Evolutionary conservation across 2,329 filamentous ascomycete species (phyloP).

Genomic region (Penicillium brevicompactum): DNA sequence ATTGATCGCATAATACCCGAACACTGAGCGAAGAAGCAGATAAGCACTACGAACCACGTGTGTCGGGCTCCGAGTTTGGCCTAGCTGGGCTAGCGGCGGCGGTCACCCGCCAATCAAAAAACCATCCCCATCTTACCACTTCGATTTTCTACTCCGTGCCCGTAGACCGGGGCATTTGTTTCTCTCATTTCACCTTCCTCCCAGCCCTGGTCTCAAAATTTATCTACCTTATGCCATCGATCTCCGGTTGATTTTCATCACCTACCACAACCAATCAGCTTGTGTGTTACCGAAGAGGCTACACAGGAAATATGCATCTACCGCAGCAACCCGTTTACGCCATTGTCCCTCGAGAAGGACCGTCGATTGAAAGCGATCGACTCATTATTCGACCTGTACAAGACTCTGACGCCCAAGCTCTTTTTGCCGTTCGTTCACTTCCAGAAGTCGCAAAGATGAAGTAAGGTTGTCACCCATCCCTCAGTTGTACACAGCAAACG

Average conservation of each 20-base stretch:
- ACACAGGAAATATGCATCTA: not conserved
- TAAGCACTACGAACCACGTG: not conserved
- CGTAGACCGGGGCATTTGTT: not conserved
- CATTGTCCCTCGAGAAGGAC: conserved; percentile 9
- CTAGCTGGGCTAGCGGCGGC: not conserved
- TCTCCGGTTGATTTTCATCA: no score
- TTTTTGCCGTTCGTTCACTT: conserved; percentile 26
- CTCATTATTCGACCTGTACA: conserved; percentile 25
- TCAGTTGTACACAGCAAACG: not conserved
- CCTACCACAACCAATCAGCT: no score
- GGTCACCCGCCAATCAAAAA: not conserved
- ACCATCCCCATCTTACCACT: not conserved
- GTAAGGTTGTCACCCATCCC: conserved; percentile 8
- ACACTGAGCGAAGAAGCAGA: no score
- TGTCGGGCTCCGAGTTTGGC: not conserved
- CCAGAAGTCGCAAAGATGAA: conserved; percentile 29
- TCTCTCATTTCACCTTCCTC: not conserved
- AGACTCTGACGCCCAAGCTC: conserved; percentile 20
- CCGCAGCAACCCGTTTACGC: conserved; percentile 17
- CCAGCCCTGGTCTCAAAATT: not conserved
- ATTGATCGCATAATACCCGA: no score
- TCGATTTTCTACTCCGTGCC: not conserved
- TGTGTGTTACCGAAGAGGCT: not conserved
- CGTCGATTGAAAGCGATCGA: conserved; percentile 20
- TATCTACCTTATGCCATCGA: not conserved